Evolutionary conservation across 169 alveolate genomes (phyloP).

Genomic region (Theileria parva): DNA sequence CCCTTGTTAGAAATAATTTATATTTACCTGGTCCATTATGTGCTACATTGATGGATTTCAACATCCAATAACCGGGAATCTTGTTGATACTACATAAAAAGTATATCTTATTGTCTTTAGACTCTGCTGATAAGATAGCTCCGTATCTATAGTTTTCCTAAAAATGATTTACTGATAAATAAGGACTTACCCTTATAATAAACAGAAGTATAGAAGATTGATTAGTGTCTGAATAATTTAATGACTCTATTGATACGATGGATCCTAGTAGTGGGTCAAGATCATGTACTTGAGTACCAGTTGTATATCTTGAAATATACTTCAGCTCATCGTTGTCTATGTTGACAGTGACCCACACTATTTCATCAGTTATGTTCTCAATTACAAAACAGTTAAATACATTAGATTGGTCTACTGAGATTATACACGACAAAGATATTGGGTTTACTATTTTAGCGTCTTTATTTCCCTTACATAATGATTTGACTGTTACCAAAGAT

Average conservation of each 20-base stretch:
- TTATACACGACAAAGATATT: slow-evolving; percentile 26
- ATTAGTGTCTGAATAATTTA: background rate
- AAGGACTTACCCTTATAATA: slow-evolving; percentile 11
- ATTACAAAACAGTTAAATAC: slow-evolving; percentile 21
- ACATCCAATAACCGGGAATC: background rate
- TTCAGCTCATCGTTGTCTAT: background rate
- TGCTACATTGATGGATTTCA: slow-evolving; percentile 8
- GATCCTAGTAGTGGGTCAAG: slow-evolving; percentile 44
- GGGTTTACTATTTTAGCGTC: background rate
- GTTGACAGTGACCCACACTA: background rate
- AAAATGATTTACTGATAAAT: background rate
- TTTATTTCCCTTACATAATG: background rate
- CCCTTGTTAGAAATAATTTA: slow-evolving; percentile 24
- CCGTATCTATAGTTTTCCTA: slow-evolving; percentile 44
- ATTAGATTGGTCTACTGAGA: background rate
- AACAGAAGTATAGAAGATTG: background rate
- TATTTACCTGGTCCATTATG: background rate
- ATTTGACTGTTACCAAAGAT: background rate
- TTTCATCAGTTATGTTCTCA: slow-evolving; percentile 7
- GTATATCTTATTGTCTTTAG: background rate
- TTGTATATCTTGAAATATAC: slow-evolving; percentile 4
- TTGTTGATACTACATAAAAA: slow-evolving; percentile 8
- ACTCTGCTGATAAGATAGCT: slow-evolving; percentile 6
- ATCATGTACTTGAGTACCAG: slow-evolving; percentile 25
- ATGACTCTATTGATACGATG: slow-evolving; percentile 18